phyloP scores from a whole-genome alignment of 495 filamentous ascomycete species.

The Chaetomium cochliodes region DNA sequence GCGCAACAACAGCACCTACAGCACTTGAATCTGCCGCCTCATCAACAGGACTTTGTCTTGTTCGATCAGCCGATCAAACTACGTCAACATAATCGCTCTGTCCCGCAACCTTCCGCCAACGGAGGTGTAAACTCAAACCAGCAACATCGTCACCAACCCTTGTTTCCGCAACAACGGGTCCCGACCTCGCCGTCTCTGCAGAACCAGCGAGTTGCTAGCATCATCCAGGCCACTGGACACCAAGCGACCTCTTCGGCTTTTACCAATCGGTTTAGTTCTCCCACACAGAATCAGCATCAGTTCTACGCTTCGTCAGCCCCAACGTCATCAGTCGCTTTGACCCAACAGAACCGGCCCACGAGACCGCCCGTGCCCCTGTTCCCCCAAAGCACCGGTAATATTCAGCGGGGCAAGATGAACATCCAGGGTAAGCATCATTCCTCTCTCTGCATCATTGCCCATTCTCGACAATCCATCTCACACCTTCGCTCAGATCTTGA shows the following conservation, averaged over 20 bases:
- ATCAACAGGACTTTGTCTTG: constrained; percentile 56
- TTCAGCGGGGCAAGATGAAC: constrained; percentile 49
- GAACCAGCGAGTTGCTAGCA: constrained; percentile 59
- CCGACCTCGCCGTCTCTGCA: constrained; percentile 45
- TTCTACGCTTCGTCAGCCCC: constrained; percentile 57
- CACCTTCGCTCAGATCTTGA: constrained; percentile 47
- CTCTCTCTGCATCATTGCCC: constrained; percentile 10
- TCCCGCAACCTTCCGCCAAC: constrained; percentile 41
- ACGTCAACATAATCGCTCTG: constrained; percentile 52
- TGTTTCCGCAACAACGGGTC: constrained; percentile 35
- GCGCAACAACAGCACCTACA: constrained; percentile 48
- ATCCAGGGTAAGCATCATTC: constrained; percentile 41
- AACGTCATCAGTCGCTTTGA: constrained; percentile 46
- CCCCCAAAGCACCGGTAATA: constrained; percentile 47
- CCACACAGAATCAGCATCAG: constrained; percentile 46
- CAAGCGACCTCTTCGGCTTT: constrained; percentile 56
- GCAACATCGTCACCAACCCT: constrained; percentile 39
- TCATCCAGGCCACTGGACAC: constrained; percentile 59
- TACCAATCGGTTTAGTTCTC: constrained; percentile 55
- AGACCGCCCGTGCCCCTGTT: constrained; percentile 54
- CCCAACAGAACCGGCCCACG: constrained; percentile 43
- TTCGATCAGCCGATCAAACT: constrained; percentile 49
- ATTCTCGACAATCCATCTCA: constrained; percentile 39
- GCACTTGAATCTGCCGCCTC: constrained; percentile 44
- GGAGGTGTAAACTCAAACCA: constrained; percentile 44